Conservation (phyloP, 2,329 filamentous ascomycete species). For the Coccinonectria pachysandricola region DNA sequence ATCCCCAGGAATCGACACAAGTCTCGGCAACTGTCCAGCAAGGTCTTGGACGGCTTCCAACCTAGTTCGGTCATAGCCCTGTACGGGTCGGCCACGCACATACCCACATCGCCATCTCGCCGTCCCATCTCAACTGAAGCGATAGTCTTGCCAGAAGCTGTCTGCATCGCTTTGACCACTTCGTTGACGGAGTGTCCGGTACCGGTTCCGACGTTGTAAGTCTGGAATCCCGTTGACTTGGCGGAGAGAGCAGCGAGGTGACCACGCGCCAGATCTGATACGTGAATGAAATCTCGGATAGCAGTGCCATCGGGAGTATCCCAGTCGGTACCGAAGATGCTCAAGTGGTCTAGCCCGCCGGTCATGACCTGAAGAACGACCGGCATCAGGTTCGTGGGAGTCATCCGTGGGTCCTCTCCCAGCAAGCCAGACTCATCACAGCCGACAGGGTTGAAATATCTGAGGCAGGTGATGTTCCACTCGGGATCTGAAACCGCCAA, state of each 20-base stretch:
- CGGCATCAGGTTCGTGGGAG: constrained; percentile 53
- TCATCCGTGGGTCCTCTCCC: constrained; percentile 50
- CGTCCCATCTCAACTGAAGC: constrained; percentile 24
- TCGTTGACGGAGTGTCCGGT: constrained; percentile 33
- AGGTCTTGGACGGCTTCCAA: constrained; percentile 22
- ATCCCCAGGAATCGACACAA: constrained; percentile 7
- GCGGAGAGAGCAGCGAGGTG: constrained; percentile 48
- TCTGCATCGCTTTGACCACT: constrained; percentile 29
- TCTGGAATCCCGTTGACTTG: constrained; percentile 23
- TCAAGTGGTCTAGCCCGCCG: constrained; percentile 39
- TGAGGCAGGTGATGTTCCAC: constrained; percentile 51
- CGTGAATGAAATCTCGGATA: constrained; percentile 57
- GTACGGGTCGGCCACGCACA: constrained; percentile 30
- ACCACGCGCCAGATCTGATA: constrained; percentile 51
- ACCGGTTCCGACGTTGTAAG: constrained; percentile 36
- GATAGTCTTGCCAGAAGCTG: constrained; percentile 25
- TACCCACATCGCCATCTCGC: constrained; percentile 32
- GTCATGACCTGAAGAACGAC: constrained; percentile 52
- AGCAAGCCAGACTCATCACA: constrained; percentile 53
- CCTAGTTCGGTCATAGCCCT: constrained; percentile 31
- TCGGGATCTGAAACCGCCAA: constrained; percentile 46
- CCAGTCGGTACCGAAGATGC: constrained; percentile 55
- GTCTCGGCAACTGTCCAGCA: constrained; percentile 9
- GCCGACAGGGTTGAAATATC: constrained; percentile 59
- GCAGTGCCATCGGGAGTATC: constrained; percentile 54